A percentile compares a stretch with the other conserved stretches of the same genome.
Conservation (phyloP, 192 early-diverging fungal species). For the Chytriomyces sp. region DNA sequence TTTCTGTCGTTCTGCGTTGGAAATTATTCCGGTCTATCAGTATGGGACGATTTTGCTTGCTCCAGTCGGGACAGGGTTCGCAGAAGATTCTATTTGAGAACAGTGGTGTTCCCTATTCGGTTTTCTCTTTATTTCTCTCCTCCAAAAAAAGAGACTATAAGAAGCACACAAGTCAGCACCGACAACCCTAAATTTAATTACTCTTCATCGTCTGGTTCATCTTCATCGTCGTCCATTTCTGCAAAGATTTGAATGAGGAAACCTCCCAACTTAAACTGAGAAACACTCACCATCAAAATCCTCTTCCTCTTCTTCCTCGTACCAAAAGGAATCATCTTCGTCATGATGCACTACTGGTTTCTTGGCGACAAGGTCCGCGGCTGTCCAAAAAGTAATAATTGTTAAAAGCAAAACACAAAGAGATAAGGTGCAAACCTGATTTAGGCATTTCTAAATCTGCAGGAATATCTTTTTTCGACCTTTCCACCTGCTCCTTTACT, state of each 20-base stretch:
- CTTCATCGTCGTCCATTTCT: constrained; percentile 36
- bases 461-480: constrained; percentile 57
- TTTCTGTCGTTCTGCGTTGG: no score
- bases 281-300: constrained; percentile 38
- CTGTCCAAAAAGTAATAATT: constrained; percentile 21
- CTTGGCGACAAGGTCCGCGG: constrained; percentile 44
- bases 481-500: constrained; percentile 53
- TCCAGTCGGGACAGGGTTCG: no score
- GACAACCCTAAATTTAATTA: no score
- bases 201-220: constrained; percentile 40
- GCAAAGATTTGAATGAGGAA: background rate
- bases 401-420: background rate
- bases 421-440: constrained; percentile 22
- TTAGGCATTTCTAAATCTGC: constrained; percentile 54
- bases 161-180: no score
- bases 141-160: no score
- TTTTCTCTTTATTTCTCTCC: no score
- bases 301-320: constrained; percentile 52
- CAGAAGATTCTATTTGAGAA: no score
- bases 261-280: background rate
- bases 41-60: no score
- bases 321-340: constrained; percentile 53
- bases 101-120: no score
- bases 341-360: constrained; percentile 16
- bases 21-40: no score